Evolutionary conservation across 139 green algal species (phyloP).

Genomic region (Nannochloris sp.): DNA sequence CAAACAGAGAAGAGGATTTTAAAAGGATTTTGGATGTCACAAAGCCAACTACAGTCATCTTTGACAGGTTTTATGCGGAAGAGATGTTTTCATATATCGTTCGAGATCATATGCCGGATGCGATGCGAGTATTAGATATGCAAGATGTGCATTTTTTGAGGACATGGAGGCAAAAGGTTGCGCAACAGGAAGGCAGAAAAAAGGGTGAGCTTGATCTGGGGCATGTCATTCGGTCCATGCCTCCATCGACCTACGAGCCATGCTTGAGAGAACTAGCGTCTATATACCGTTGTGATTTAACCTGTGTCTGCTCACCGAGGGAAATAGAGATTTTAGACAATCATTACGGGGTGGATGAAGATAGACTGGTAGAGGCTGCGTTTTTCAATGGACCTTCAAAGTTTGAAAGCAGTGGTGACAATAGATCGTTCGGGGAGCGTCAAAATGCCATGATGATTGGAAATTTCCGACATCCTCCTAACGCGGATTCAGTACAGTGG

Average conservation of each 20-base stretch:
- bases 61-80: conserved; percentile 48
- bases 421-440: conserved; percentile 10
- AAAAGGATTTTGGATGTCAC: conserved; percentile 3
- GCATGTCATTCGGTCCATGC: conserved; percentile 12
- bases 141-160: conserved; percentile 52
- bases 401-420: background rate
- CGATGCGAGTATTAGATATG: conserved; percentile 49
- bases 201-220: background rate
- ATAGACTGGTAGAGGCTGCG: conserved; percentile 40
- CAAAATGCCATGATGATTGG: conserved; percentile 55
- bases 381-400: conserved; percentile 19
- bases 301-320: conserved; percentile 45
- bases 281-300: conserved; percentile 46
- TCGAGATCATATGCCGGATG: conserved; percentile 18
- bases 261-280: conserved; percentile 42
- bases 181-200: background rate
- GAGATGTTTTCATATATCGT: conserved; percentile 45
- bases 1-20: conserved; percentile 24
- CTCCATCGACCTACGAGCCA: conserved; percentile 18
- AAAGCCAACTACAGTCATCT: conserved; percentile 24
- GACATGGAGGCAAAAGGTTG: conserved; percentile 5
- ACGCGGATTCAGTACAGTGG: conserved; percentile 45
- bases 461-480: conserved; percentile 52
- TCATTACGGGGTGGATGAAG: conserved; percentile 29
- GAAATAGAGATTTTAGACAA: conserved; percentile 33